Evolutionary conservation across 2,329 filamentous ascomycete genomes (phyloP).

Genomic region (Ascosphaera aggregata): DNA sequence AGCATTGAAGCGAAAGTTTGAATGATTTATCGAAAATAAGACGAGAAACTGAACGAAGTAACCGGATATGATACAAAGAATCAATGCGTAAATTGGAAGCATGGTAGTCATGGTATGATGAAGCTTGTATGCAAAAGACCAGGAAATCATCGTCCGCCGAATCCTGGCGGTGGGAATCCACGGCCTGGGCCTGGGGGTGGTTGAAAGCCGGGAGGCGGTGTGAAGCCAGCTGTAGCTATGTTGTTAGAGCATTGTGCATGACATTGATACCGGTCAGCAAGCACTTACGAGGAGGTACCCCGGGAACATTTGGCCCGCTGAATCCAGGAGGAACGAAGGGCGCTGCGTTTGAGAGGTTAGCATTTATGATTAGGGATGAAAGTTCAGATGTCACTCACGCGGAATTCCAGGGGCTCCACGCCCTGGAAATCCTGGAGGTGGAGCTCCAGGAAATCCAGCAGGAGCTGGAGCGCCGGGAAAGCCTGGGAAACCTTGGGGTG

Average conservation of each 20-base stretch:
- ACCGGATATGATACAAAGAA: slow-evolving; percentile 1
- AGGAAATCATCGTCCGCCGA: slow-evolving; percentile 18
- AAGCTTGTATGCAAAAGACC: neutral
- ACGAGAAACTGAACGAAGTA: slow-evolving; percentile 1
- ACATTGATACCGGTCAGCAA: neutral
- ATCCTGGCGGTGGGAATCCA: slow-evolving; percentile 28
- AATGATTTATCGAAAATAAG: neutral
- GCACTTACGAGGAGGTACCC: neutral
- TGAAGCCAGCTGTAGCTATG: slow-evolving; percentile 25
- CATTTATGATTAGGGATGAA: too few relatives aligned
- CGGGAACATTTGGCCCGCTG: neutral
- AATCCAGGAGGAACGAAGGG: neutral
- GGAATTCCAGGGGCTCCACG: slow-evolving; percentile 9
- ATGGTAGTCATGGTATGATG: neutral
- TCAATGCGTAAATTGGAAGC: neutral
- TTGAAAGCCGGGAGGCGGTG: slow-evolving; percentile 51
- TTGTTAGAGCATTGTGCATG: slow-evolving; percentile 14
- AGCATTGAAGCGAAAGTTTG: too few relatives aligned
- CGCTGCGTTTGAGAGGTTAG: neutral
- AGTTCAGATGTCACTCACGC: slow-evolving; percentile 10
- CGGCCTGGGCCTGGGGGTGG: slow-evolving; percentile 35
- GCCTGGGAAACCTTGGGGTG: slow-evolving; percentile 29
- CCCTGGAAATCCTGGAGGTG: slow-evolving; percentile 27
- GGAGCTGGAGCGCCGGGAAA: slow-evolving; percentile 17
- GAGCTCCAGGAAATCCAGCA: slow-evolving; percentile 29